phyloP scores from a whole-genome alignment of 306 rosid genomes.

The Abrus precatorius region DNA sequence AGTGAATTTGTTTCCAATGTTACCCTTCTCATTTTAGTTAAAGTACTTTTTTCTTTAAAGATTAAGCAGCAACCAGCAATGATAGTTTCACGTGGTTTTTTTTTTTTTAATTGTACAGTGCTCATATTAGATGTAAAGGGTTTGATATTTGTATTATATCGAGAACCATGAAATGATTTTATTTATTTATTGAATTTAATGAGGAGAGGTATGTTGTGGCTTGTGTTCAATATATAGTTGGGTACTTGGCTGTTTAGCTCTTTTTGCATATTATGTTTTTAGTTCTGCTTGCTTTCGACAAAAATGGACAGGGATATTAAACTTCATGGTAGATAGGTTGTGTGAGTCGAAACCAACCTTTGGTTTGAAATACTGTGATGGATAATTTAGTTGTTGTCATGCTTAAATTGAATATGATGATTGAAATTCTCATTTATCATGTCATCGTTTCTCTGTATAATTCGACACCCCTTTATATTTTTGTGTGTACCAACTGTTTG shows the following conservation, averaged over 20 bases:
- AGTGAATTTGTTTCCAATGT: neutral
- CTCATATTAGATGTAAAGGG: neutral
- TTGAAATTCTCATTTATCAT: conserved; percentile 25
- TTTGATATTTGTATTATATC: conserved; percentile 1
- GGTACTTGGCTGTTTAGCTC: neutral
- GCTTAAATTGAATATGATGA: conserved; percentile 28
- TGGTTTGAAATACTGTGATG: conserved; percentile 35
- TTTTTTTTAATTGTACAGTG: neutral
- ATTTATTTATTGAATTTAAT: neutral
- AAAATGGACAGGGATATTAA: neutral
- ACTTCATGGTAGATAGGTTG: conserved; percentile 11
- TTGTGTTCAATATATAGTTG: conserved; percentile 7
- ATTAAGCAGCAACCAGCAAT: conserved; percentile 3
- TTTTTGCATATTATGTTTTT: neutral
- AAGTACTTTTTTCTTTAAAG: neutral
- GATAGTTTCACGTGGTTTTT: neutral
- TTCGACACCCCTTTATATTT: conserved; percentile 43
- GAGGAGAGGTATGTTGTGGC: neutral
- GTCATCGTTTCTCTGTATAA: neutral
- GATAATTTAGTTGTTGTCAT: conserved; percentile 8
- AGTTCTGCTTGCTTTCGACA: conserved; percentile 36
- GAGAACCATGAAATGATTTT: neutral
- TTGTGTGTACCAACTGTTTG: conserved; percentile 51
- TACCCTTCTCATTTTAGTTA: neutral
- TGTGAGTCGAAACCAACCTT: neutral